These are phyloP conservation scores for Solanum sitiens DNA, from an alignment of 257 asterid genomes.

Conservation along the genomic window DNA sequence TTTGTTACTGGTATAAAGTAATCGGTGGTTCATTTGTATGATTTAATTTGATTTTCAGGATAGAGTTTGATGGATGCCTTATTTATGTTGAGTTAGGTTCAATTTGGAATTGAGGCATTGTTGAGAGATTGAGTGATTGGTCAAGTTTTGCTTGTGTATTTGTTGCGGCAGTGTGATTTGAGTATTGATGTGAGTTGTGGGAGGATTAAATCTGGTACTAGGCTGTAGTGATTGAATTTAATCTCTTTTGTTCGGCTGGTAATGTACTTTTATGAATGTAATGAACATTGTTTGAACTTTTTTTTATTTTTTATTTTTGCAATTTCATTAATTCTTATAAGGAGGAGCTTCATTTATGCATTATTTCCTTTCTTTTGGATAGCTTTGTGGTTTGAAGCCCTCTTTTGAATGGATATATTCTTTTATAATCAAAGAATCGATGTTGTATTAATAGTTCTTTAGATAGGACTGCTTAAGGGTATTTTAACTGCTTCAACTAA, in stretches of 20 bases:
- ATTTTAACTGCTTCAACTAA: not conserved
- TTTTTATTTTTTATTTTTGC: not conserved
- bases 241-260: not conserved
- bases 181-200: not conserved
- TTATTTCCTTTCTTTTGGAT: not conserved
- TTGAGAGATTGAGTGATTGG: not conserved
- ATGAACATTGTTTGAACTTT: not conserved
- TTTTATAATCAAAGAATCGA: not conserved
- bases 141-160: not conserved
- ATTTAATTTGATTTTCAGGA: not conserved
- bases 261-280: not conserved
- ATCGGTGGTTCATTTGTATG: not conserved
- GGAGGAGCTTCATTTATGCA: not conserved
- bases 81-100: not conserved
- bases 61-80: not conserved
- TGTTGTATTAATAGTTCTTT: not conserved
- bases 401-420: not conserved
- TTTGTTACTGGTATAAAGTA: not conserved
- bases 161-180: not conserved
- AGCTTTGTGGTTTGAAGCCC: not conserved
- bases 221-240: not conserved
- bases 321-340: not conserved
- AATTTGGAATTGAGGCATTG: not conserved
- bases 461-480: not conserved
- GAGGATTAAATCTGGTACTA: not conserved